phyloP scores from a whole-genome alignment of 495 filamentous ascomycete genomes.

The Penicillium roqueforti region DNA sequence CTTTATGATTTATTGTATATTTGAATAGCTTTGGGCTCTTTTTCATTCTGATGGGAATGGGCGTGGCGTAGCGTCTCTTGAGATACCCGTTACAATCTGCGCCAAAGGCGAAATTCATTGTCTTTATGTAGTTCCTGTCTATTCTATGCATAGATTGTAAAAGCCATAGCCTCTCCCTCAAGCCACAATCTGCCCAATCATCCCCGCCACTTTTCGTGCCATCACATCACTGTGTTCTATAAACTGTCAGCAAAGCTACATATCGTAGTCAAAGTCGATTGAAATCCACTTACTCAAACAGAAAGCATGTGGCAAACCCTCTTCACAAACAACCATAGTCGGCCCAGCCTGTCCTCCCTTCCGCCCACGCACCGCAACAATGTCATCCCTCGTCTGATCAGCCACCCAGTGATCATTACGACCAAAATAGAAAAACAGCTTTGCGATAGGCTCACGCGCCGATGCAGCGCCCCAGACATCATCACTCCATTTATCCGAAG shows the following conservation, averaged over 20 bases:
- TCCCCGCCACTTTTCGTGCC: conserved; percentile 59
- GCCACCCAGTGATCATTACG: conserved; percentile 80
- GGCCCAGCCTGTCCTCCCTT: conserved; percentile 47
- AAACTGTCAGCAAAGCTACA: conserved; percentile 8
- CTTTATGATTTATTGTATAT: conserved; percentile 8
- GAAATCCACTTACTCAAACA: conserved; percentile 57
- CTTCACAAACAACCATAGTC: conserved; percentile 67
- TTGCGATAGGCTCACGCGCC: conserved; percentile 44
- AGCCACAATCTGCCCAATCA: conserved; percentile 53
- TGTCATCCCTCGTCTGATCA: conserved; percentile 64
- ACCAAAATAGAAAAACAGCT: conserved; percentile 78
- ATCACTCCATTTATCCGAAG: conserved; percentile 69
- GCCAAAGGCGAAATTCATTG: background rate
- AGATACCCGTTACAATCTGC: conserved; percentile 29
- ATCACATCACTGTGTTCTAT: conserved; percentile 59
- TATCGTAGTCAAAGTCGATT: background rate
- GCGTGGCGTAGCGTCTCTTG: conserved; percentile 21
- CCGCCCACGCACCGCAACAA: conserved; percentile 54
- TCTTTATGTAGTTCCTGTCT: background rate
- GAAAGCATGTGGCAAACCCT: conserved; percentile 74
- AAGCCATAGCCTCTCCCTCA: background rate
- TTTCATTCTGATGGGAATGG: conserved; percentile 1
- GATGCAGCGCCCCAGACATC: conserved; percentile 69
- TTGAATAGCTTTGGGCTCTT: conserved; percentile 3
- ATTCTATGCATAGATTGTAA: background rate